These are phyloP conservation scores for Dendrobium chrysotoxum DNA, from an alignment of 106 monocot species.

Conservation along the genomic window DNA sequence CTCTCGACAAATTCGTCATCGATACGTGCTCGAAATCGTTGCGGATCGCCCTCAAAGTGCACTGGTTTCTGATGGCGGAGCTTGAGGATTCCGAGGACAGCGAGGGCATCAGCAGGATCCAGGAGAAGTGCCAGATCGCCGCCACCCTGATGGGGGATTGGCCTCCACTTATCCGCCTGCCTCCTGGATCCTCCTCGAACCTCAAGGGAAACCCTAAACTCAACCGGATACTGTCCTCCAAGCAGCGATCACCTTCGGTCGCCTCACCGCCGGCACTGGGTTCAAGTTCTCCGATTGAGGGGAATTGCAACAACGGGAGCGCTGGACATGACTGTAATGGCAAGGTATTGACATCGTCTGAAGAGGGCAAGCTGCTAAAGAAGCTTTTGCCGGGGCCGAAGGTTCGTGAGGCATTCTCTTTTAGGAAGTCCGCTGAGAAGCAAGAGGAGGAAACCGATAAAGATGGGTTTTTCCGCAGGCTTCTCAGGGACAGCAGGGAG, in stretches of 20 bases:
- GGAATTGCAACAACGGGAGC: constrained; percentile 3
- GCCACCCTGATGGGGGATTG: constrained; percentile 92
- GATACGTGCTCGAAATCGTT: constrained; percentile 90
- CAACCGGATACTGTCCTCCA: constrained; percentile 69
- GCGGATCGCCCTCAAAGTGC: constrained; percentile 90
- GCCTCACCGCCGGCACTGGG: constrained; percentile 41
- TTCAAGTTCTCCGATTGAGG: constrained; percentile 26
- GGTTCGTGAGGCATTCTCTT: constrained; percentile 65
- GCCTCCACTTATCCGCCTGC: constrained; percentile 56
- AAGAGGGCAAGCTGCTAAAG: constrained; percentile 78
- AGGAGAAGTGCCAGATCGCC: constrained; percentile 98
- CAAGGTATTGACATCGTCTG: constrained; percentile 31
- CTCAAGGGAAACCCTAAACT: constrained; percentile 51
- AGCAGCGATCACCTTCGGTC: constrained; percentile 42
- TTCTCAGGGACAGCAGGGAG: constrained; percentile 48
- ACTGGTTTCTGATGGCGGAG: constrained; percentile 97
- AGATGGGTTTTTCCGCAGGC: constrained; percentile 48
- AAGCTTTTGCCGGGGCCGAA: constrained; percentile 89
- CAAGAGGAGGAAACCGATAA: constrained; percentile 52
- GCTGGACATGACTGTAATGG: constrained; percentile 7
- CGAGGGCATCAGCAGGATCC: constrained; percentile 72
- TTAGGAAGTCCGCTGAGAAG: constrained; percentile 73
- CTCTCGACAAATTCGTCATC: constrained; percentile 92
- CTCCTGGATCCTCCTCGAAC: constrained; percentile 6
- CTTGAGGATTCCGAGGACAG: constrained; percentile 81